These are phyloP conservation scores for Lactarius trivialis DNA, from an alignment of 768 basidiomycete species.

Conservation along the genomic window DNA sequence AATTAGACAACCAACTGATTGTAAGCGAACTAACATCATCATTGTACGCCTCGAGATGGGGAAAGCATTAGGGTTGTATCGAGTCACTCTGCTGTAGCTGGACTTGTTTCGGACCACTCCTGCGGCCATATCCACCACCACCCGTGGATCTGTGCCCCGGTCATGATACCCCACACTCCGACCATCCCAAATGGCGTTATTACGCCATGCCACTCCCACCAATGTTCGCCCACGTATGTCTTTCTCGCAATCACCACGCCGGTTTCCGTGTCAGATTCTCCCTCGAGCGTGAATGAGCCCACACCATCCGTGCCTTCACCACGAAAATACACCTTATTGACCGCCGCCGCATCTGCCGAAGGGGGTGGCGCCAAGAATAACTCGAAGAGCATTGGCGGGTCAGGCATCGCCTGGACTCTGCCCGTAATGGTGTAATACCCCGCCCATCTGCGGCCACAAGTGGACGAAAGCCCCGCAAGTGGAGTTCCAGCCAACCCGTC, in stretches of 20 bases:
- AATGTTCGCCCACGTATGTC: neutral
- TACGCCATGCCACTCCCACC: neutral
- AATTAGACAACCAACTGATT: too few relatives aligned
- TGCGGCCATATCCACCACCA: conserved; percentile 17
- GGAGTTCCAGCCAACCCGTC: conserved; percentile 9
- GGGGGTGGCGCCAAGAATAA: neutral
- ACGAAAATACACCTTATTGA: neutral
- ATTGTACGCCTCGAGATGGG: too few relatives aligned
- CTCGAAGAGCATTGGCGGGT: conserved; percentile 8
- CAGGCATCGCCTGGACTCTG: neutral
- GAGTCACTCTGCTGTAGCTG: neutral
- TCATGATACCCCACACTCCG: neutral
- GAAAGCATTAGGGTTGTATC: too few relatives aligned
- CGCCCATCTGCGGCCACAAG: neutral
- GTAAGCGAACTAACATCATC: too few relatives aligned
- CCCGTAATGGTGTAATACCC: neutral
- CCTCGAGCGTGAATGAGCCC: neutral
- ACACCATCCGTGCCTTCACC: neutral
- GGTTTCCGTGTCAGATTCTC: neutral
- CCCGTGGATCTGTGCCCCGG: neutral
- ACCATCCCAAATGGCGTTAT: conserved; percentile 15
- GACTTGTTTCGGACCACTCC: neutral
- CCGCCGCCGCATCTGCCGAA: neutral
- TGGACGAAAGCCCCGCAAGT: neutral
- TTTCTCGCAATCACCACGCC: neutral